Percentiles rank a stretch among this genome's conserved stretches.
Evolutionary conservation across 768 basidiomycete genomes (phyloP).

Genomic region (Hydnum rufescens): DNA sequence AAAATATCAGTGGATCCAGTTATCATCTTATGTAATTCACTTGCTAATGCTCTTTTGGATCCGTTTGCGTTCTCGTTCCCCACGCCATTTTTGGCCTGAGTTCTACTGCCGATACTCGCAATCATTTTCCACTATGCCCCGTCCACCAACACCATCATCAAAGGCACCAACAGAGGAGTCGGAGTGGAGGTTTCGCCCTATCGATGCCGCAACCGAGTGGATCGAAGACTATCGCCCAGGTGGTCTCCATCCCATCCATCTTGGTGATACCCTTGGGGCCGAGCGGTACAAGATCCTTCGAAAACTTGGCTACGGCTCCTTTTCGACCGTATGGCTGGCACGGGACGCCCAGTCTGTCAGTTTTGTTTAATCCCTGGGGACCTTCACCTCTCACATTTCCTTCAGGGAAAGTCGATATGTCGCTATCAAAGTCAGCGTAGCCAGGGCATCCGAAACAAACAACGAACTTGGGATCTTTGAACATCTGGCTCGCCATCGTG

Average conservation of each 20-base stretch:
- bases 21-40: too few relatives aligned
- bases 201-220: too few relatives aligned
- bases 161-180: too few relatives aligned
- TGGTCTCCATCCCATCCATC: slow-evolving; percentile 1
- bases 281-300: neutral
- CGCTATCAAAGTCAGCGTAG: neutral
- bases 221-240: neutral
- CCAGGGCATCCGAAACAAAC: neutral
- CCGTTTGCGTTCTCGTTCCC: too few relatives aligned
- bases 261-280: neutral
- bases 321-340: slow-evolving; percentile 4
- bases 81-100: too few relatives aligned
- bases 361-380: too few relatives aligned
- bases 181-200: too few relatives aligned
- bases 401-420: neutral
- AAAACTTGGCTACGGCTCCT: slow-evolving; percentile 2
- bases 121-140: too few relatives aligned
- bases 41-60: too few relatives aligned
- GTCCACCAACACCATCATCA: too few relatives aligned
- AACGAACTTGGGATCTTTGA: neutral
- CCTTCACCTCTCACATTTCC: neutral
- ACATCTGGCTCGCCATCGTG: neutral
- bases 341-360: neutral
- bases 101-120: too few relatives aligned
- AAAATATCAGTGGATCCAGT: too few relatives aligned